Evolutionary conservation across 768 basidiomycete species (phyloP), one percentile per base, ranked within the genome.

Genomic region (Russula griseocarnosa): DNA sequence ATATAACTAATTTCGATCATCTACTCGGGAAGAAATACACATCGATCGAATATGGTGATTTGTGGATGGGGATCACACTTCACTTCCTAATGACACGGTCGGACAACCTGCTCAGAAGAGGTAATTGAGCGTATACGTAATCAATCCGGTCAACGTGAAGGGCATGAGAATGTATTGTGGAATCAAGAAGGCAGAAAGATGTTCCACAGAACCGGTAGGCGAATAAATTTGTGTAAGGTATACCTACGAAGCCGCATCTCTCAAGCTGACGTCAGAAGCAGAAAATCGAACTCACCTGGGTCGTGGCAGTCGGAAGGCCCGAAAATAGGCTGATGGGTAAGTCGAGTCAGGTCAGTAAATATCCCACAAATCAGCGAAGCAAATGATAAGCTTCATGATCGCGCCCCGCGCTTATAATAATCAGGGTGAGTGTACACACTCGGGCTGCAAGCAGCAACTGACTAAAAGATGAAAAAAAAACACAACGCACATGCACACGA

Each of bases 151-250:
- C 58, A 68, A 60, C 3, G 67, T 68, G 40, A 68, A 54, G 24
- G 61, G 65, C 67, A 68, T 56, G 16, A 68, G 54, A 22, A 62
- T 40, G 28, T 68, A 68, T 40, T 68, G 87, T 11, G 85, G 86
- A 42, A 88, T 83, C 52, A 88, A 75, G 69, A 87, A 87, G 5
- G 82, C 77, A 1, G 84, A 77, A 5, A 88, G 73, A 67, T 86
- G 81, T 55, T 86, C 84, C 4, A 85, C 83, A 32, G 76, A 78
- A 28, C 88, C 87, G 1, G 84, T 86, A 3, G 83, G 85, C 51
- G 84, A 86, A 69, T 86, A 83, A 9, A 86, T 81, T 68, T 88
- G 86, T 1, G 85, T 87, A 42, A 88, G 73, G 61, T 80, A 81
- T 0, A 87, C 85, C 81, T 87, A 67, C 11, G 40, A 60, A 36